phyloP scores from a whole-genome alignment of 768 basidiomycete genomes.

The Lenzites betulinus region DNA sequence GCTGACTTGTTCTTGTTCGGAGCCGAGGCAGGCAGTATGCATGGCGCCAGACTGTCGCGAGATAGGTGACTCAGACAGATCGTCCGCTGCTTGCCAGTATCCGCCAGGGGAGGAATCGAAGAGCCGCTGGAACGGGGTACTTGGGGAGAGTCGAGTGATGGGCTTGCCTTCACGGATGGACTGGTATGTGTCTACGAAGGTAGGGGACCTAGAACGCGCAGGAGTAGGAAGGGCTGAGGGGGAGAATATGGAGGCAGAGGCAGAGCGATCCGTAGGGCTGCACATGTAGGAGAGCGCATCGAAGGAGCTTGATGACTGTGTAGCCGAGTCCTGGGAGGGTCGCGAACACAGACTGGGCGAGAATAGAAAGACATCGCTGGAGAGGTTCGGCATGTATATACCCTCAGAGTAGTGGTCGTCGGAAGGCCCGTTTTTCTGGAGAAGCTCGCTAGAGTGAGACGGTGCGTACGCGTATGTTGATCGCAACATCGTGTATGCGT shows the following conservation, averaged over 20 bases:
- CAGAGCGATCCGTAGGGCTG: constrained; percentile 11
- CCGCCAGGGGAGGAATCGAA: constrained; percentile 24
- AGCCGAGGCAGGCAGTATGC: neutral
- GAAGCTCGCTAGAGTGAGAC: neutral
- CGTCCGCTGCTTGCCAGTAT: constrained; percentile 17
- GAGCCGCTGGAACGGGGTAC: constrained; percentile 20
- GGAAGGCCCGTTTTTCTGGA: neutral
- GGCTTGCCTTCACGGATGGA: constrained; percentile 1
- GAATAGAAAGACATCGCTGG: constrained; percentile 19
- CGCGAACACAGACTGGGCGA: constrained; percentile 13
- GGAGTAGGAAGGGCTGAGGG: constrained; percentile 2
- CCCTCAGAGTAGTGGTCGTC: neutral
- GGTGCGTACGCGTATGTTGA: neutral
- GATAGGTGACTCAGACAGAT: constrained; percentile 17
- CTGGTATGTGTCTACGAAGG: neutral
- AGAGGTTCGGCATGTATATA: constrained; percentile 1
- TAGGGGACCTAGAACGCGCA: constrained; percentile 3
- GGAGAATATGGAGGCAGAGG: constrained; percentile 1
- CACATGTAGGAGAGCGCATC: constrained; percentile 17
- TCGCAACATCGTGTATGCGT: neutral
- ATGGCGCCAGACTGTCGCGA: constrained; percentile 2
- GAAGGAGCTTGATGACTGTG: constrained; percentile 11
- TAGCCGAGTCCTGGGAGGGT: constrained; percentile 1
- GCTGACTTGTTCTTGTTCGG: neutral
- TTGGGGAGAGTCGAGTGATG: constrained; percentile 13